These are phyloP conservation scores for Ascochyta rabiei DNA, from an alignment of 2,329 filamentous ascomycete genomes.

Conservation along the genomic window DNA sequence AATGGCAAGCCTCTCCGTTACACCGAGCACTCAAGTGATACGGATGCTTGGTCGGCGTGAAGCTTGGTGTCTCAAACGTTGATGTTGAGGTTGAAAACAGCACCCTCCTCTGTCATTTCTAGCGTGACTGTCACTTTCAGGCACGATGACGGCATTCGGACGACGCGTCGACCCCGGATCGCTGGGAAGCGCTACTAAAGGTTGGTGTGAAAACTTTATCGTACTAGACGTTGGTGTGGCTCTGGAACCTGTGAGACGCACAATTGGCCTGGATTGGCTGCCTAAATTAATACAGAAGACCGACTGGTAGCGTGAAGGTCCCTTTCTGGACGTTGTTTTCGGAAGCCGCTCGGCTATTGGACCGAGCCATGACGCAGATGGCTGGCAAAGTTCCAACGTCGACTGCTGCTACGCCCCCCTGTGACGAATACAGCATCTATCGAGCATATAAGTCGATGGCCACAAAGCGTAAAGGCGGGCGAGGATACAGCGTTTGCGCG, in stretches of 20 bases:
- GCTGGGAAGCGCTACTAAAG: slow-evolving; percentile 12
- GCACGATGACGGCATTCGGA: slow-evolving; percentile 27
- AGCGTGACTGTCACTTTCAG: slow-evolving; percentile 9
- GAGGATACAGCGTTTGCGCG: background rate
- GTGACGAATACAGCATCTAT: slow-evolving; percentile 25
- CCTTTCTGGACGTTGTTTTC: background rate
- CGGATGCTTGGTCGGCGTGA: background rate
- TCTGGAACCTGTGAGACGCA: slow-evolving; percentile 5
- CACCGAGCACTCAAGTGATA: slow-evolving; percentile 9
- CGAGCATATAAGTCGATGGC: background rate
- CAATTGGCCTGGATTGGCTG: background rate
- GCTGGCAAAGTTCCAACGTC: background rate
- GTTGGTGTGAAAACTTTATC: slow-evolving; percentile 8
- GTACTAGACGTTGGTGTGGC: background rate
- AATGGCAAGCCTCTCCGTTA: slow-evolving; percentile 13
- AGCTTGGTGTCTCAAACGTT: background rate
- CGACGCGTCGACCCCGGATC: slow-evolving; percentile 25
- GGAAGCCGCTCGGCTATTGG: slow-evolving; percentile 6
- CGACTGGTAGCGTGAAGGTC: background rate
- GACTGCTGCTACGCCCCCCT: slow-evolving; percentile 10
- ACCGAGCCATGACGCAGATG: slow-evolving; percentile 12
- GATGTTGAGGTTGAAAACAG: background rate
- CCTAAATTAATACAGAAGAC: background rate
- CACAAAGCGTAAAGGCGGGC: background rate
- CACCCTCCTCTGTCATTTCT: slow-evolving; percentile 5